A percentile compares a stretch with the other conserved stretches of the same genome.
Evolutionary conservation across 176 grass and related monocot species (phyloP).

Genomic region (Raddia distichophylla): DNA sequence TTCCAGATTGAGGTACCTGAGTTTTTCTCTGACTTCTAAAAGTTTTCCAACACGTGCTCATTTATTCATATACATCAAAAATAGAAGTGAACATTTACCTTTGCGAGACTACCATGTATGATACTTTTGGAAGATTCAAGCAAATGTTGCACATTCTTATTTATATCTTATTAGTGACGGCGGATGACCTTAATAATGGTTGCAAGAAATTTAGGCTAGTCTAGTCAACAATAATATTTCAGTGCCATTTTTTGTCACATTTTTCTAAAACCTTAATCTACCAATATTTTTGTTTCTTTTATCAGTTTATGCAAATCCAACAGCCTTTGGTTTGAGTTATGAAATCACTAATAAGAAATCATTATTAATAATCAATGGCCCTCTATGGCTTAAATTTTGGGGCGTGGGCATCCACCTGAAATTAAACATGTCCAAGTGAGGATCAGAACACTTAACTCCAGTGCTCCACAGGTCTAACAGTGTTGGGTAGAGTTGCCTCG

Average conservation of each 20-base stretch:
- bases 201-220: neutral
- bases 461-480: neutral
- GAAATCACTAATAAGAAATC: neutral
- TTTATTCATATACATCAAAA: neutral
- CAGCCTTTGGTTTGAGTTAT: neutral
- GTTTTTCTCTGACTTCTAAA: conserved; percentile 17
- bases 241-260: neutral
- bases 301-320: neutral
- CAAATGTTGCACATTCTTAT: neutral
- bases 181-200: conserved; percentile 4
- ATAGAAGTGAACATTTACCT: neutral
- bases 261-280: neutral
- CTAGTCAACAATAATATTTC: neutral
- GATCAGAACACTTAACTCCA: neutral
- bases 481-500: neutral
- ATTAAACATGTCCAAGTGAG: neutral
- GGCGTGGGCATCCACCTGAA: conserved; percentile 13
- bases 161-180: conserved; percentile 1
- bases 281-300: neutral
- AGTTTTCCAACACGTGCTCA: neutral
- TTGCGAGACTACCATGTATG: neutral
- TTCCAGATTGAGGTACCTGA: conserved; percentile 91
- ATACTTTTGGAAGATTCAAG: neutral
- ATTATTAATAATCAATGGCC: neutral
- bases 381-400: neutral